Base-by-base conservation (phyloP, 225 moss, liverwort and hornwort genomes). In the Sphagnum contortum region DNA sequence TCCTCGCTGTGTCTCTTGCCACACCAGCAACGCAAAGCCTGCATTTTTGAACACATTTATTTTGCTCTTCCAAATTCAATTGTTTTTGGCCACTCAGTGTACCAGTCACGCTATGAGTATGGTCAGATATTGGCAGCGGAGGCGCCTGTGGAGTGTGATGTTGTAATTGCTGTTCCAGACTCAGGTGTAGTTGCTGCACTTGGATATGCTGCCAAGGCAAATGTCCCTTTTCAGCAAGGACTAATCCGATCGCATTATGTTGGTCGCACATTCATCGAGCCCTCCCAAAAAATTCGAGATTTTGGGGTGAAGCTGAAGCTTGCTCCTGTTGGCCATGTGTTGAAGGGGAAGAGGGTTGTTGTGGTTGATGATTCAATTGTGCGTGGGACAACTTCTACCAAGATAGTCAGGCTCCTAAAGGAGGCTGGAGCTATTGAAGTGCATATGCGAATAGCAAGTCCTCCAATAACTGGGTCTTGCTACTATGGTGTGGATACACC, bases 321-420 rank as follows among this genome's bases (percentile, higher is more conserved):
- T 50, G 96, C 96, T 7, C 92, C 96, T 1, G 96, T 96, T 44
- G 81, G 81, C 4, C 73, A 87, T 5, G 92, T 96, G 5, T 69
- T 96, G 8, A 70, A 81, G 53, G 96, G 92, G 13, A 90, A 86
- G 82, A 77, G 92, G 50, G 92, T 96, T 3, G 96, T 96, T 0
- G 96, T 96, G 58, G 92, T 96, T 55, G 96, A 96, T 51, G 96
- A 96, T 56, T 92, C 92, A n/a, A 92, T 96, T 45, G 96, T 96
- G 4, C 81, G 96, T 48, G 96, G 96, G 46, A 96, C 96, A 45
- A 96, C 96, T 3, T 92, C 92, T 11, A 90, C 90, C 9, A 92
- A 96, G 70, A 96, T 96, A 29, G 96, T 96, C 57, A 84, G 96
- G 48, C 82, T 96, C 8, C 87, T 96, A 44, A 88, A 92, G 74